Evolutionary conservation across 257 asterid genomes (phyloP), one percentile per base, ranked within the genome.

Genomic region (Solanum corneliomulleri): DNA sequence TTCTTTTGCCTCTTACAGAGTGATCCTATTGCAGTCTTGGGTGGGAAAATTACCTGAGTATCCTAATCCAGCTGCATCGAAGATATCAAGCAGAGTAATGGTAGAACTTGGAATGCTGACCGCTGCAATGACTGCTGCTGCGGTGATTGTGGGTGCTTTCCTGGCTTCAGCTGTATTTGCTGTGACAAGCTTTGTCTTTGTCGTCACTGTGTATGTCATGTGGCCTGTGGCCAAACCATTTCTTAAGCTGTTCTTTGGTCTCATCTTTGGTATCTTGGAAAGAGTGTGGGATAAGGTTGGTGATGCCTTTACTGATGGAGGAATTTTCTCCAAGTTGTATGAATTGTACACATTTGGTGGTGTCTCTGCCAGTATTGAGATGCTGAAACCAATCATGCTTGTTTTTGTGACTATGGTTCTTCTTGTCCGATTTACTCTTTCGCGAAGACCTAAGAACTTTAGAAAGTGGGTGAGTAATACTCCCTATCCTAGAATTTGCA

Each of bases 131-230:
- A 93, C 93, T 90, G 93, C 97, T 37, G 97, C 98, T 84, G 98
- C 98, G 29, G 88, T 91, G 89, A 91, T 96, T 88, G 97, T 93
- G 75, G 96, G 97, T 60, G 98, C 97, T 5, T 96, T 93, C 88
- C 93, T 95, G 93, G 99, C 99, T 86, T 95, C 99, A 39, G 98
- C 98, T 25, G 92, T 95, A 70, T 92, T 97, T 93, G 97, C 98
- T 87, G 98, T 86, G 84, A 93, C 98, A 25, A 91, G 95, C 92
- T 93, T 93, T 87, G 89, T 91, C 81, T 97, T 85, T 88, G 93
- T 92, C 10, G 91, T 90, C 87, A 89, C 95, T 76, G 90, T 92
- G 25, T 93, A 94, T 89, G 91, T 95, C 77, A 86, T 96, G 78
- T 96, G 98, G 99, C 99, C 99, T 31, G 86, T 94, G 89, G 90